phyloP scores from a whole-genome alignment of 768 basidiomycete genomes.

The Termitomyces sp. region DNA sequence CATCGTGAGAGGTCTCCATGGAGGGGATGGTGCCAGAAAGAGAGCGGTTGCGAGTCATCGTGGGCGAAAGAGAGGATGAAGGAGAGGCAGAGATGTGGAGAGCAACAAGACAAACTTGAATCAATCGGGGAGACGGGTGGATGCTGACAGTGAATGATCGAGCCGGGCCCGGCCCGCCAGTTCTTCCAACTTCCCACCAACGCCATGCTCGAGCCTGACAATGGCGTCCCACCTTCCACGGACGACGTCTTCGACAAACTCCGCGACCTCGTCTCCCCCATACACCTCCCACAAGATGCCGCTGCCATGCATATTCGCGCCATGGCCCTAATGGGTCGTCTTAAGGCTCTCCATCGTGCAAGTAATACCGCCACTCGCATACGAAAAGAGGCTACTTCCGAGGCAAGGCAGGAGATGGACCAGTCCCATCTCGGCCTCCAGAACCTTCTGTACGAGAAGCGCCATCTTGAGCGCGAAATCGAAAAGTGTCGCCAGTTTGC shows the following conservation, averaged over 20 bases:
- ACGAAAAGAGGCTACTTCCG: conserved; percentile 69
- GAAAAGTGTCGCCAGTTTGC: conserved; percentile 92
- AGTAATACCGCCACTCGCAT: conserved; percentile 69
- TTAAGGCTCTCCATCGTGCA: conserved; percentile 76
- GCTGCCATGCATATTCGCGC: conserved; percentile 61
- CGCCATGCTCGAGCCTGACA: conserved; percentile 27
- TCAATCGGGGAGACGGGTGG: conserved; percentile 9
- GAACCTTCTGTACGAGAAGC: conserved; percentile 85
- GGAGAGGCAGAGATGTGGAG: conserved; percentile 13
- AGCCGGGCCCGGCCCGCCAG: conserved; percentile 12
- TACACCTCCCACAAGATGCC: conserved; percentile 43
- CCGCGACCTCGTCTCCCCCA: conserved; percentile 56
- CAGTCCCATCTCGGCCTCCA: conserved; percentile 83
- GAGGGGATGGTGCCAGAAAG: conserved; percentile 87
- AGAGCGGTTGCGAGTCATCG: conserved; percentile 49
- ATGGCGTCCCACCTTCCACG: conserved; percentile 34
- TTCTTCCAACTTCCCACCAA: conserved; percentile 5
- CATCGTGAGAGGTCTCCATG: conserved; percentile 72
- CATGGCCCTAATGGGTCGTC: conserved; percentile 72
- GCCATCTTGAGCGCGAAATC: conserved; percentile 88
- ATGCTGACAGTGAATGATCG: conserved; percentile 18
- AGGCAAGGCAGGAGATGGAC: conserved; percentile 86
- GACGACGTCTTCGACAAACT: conserved; percentile 61
- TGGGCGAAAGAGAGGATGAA: conserved; percentile 20
- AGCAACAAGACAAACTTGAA: conserved; percentile 6